A percentile compares a stretch with the other conserved stretches of the same genome.
These are phyloP conservation scores for Chaetomiaceae sp. DNA, from an alignment of 2,329 filamentous ascomycete genomes.

Conservation along the genomic window DNA sequence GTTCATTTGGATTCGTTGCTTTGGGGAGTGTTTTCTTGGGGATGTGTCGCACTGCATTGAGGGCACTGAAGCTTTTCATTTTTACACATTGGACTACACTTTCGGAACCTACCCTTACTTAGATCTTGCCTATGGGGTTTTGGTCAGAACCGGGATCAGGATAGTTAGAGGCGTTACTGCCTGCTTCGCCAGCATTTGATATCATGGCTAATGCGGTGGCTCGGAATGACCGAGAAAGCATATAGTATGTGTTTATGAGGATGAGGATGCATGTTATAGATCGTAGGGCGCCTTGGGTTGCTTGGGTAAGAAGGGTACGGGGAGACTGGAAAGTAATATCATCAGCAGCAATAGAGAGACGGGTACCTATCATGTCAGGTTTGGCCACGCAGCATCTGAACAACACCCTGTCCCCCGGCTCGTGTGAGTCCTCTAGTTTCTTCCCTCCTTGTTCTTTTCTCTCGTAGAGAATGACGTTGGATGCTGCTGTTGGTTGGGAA, in stretches of 20 bases:
- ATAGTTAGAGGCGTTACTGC: slow-evolving; percentile 10
- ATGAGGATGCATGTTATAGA: slow-evolving; percentile 6
- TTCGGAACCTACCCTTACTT: background rate
- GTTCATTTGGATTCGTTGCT: background rate
- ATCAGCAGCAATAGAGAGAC: too few species aligned
- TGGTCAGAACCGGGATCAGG: background rate
- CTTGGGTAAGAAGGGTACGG: too few species aligned
- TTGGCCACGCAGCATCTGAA: too few species aligned
- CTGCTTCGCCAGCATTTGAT: slow-evolving; percentile 3
- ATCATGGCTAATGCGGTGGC: slow-evolving; percentile 4
- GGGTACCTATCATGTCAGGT: too few species aligned
- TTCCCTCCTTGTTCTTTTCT: too few species aligned
- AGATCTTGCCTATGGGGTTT: background rate
- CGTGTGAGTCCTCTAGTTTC: too few species aligned
- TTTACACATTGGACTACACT: background rate
- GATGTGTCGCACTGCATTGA: background rate
- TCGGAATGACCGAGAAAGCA: slow-evolving; percentile 3
- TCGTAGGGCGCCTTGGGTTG: slow-evolving; percentile 13
- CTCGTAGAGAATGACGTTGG: too few species aligned
- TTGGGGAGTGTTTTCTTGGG: background rate
- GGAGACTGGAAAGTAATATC: too few species aligned
- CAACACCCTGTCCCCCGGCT: too few species aligned
- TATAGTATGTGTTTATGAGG: too few species aligned
- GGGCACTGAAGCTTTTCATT: background rate
- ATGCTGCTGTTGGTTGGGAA: too few species aligned